These are phyloP conservation scores for Syzygium syzygioides DNA, from an alignment of 441 rosid species.

Conservation along the genomic window DNA sequence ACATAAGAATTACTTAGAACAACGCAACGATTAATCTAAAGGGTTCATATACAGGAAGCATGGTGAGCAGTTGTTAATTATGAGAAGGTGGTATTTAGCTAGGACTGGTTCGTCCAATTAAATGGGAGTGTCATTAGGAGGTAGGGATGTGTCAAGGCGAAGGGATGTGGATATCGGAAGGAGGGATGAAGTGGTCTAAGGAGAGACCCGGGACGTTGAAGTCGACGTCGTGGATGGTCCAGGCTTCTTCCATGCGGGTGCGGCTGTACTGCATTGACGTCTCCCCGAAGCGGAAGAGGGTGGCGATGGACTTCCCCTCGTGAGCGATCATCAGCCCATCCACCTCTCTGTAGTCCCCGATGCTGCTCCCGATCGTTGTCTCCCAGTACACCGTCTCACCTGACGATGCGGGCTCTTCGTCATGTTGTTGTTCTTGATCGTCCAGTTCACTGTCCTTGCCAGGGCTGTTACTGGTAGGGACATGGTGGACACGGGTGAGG, in stretches of 20 bases:
- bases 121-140: background rate
- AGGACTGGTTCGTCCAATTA: background rate
- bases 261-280: constrained; percentile 64
- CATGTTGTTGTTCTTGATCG: constrained; percentile 18
- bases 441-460: background rate
- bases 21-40: background rate
- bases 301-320: constrained; percentile 79
- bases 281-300: constrained; percentile 79
- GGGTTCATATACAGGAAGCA: background rate
- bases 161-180: constrained; percentile 50
- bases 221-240: constrained; percentile 90
- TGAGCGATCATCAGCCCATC: constrained; percentile 81
- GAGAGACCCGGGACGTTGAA: constrained; percentile 86
- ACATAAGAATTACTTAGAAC: background rate
- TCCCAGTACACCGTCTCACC: constrained; percentile 74
- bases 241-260: constrained; percentile 81
- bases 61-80: background rate
- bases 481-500: constrained; percentile 52
- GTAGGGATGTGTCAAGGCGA: background rate
- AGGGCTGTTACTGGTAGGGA: background rate
- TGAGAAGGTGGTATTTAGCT: background rate
- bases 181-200: constrained; percentile 77
- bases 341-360: constrained; percentile 80
- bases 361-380: constrained; percentile 82
- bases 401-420: background rate